Evolutionary conservation across 2,329 filamentous ascomycete species (phyloP).

Genomic region (Herpotrichia juniperi): DNA sequence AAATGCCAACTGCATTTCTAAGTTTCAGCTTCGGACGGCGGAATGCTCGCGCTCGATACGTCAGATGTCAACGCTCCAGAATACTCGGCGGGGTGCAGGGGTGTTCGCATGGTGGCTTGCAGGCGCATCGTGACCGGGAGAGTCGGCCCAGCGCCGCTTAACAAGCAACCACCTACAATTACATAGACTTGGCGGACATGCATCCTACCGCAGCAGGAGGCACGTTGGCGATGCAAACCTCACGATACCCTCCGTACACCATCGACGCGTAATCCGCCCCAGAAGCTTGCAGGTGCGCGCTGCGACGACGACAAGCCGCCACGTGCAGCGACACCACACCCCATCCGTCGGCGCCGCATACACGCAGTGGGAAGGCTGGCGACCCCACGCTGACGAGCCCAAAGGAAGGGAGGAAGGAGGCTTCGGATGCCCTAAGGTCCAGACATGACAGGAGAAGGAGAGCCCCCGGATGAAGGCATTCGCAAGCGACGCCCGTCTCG

Average conservation of each 20-base stretch:
- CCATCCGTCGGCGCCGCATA: background rate
- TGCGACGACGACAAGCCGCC: constrained; percentile 3
- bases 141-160: background rate
- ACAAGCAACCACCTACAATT: background rate
- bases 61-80: constrained; percentile 3
- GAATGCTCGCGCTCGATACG: background rate
- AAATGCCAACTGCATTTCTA: too few relatives aligned
- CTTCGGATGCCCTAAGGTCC: constrained; percentile 29
- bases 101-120: constrained; percentile 1
- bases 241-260: background rate
- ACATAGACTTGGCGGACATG: background rate
- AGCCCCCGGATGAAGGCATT: constrained; percentile 30
- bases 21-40: too few relatives aligned
- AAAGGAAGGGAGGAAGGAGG: background rate
- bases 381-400: background rate
- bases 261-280: constrained; percentile 4
- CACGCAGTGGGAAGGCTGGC: too few relatives aligned
- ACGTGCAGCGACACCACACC: background rate
- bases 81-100: constrained; percentile 3
- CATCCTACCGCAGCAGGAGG: background rate
- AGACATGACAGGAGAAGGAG: constrained; percentile 35
- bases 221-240: constrained; percentile 1
- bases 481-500: constrained; percentile 35
- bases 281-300: too few relatives aligned
- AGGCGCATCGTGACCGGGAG: constrained; percentile 3